phyloP scores from a whole-genome alignment of 208 protist species.

The Novymonas esmeraldas region DNA sequence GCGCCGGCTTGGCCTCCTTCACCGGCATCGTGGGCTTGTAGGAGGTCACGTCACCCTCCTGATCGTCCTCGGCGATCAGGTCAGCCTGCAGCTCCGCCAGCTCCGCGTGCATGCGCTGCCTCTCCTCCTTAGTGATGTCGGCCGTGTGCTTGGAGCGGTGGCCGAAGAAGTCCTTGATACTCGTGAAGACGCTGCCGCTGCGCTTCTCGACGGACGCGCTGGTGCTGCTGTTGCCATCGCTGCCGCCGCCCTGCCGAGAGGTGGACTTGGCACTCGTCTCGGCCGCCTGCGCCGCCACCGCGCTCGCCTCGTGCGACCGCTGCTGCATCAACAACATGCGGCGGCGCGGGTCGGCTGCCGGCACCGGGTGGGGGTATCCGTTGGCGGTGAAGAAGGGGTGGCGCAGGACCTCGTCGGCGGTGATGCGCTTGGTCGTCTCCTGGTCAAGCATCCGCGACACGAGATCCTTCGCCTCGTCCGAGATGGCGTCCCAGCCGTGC shows the following conservation, averaged over 20 bases:
- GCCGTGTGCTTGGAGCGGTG: slow-evolving; percentile 34
- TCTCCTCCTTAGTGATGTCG: slow-evolving; percentile 37
- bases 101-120: slow-evolving; percentile 60
- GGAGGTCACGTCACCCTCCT: slow-evolving; percentile 74
- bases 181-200: slow-evolving; percentile 25
- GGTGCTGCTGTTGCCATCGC: slow-evolving; percentile 18
- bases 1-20: slow-evolving; percentile 30
- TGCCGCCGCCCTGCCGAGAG: neutral
- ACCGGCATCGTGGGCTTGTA: slow-evolving; percentile 60
- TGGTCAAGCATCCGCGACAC: slow-evolving; percentile 81
- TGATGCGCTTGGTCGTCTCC: slow-evolving; percentile 65
- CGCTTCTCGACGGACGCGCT: too few relatives aligned
- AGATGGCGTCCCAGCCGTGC: slow-evolving; percentile 73
- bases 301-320: slow-evolving; percentile 18
- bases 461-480: slow-evolving; percentile 83
- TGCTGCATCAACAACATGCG: slow-evolving; percentile 34
- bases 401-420: slow-evolving; percentile 63
- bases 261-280: slow-evolving; percentile 5
- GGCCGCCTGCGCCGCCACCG: neutral
- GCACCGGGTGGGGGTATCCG: slow-evolving; percentile 42
- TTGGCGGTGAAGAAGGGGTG: slow-evolving; percentile 85
- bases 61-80: slow-evolving; percentile 53
- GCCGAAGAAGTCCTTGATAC: slow-evolving; percentile 32
- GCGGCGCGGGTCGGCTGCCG: slow-evolving; percentile 30
- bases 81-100: slow-evolving; percentile 64